A percentile compares a stretch with the other conserved stretches of the same genome.
phyloP scores from a whole-genome alignment of 768 basidiomycete genomes.

The Peribolospora kevripleyi region DNA sequence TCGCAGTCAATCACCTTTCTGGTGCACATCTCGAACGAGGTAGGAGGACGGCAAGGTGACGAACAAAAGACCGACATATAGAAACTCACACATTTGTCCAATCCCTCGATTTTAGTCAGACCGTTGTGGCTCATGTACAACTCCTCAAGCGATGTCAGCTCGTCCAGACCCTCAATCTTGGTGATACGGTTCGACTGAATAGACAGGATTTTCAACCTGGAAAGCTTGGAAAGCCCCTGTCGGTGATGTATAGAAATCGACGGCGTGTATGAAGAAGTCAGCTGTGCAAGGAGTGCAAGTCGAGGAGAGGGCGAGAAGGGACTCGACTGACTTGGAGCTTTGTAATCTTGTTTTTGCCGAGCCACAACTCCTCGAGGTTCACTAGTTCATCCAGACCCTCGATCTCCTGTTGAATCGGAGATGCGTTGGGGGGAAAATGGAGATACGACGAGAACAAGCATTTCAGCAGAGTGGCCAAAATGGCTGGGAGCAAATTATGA shows the following conservation, averaged over 20 bases:
- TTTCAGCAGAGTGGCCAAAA: not conserved
- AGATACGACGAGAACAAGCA: not conserved
- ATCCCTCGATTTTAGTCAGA: slow-evolving; percentile 51
- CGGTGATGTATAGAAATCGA: not conserved
- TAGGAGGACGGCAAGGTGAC: not conserved
- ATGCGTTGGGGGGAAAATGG: not conserved
- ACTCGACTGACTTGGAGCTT: slow-evolving; percentile 43
- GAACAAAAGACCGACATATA: not conserved
- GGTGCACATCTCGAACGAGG: not conserved
- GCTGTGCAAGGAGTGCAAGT: not conserved
- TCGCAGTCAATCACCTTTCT: too few species aligned
- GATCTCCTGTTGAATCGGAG: slow-evolving; percentile 36
- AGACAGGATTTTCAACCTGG: slow-evolving; percentile 57
- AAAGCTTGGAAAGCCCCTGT: slow-evolving; percentile 46
- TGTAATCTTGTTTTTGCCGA: slow-evolving; percentile 92
- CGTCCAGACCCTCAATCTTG: slow-evolving; percentile 56
- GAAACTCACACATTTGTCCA: slow-evolving; percentile 49
- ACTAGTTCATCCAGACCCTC: slow-evolving; percentile 57
- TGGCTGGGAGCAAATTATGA: not conserved
- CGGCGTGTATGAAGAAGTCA: not conserved
- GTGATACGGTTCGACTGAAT: slow-evolving; percentile 84
- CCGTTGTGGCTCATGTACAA: slow-evolving; percentile 90
- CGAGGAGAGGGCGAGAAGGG: not conserved
- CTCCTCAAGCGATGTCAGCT: slow-evolving; percentile 50
- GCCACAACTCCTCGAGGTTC: slow-evolving; percentile 76